Conservation (phyloP, 805 yeast species). For the Kodamaea kaohsiungensis region DNA sequence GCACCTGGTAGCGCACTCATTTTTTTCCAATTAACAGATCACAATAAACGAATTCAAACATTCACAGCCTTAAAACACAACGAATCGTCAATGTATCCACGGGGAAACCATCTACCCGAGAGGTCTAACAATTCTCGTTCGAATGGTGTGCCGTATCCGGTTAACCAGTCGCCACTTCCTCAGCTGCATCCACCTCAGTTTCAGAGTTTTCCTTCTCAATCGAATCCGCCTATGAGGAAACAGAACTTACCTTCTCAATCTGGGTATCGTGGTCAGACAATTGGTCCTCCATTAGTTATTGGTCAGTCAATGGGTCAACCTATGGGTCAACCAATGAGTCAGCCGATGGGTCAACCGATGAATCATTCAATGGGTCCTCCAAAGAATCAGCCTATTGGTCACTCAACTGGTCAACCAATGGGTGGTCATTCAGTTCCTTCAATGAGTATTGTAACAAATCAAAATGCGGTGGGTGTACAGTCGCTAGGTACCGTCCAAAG, state of each 20-base stretch:
- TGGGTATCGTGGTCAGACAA: background rate
- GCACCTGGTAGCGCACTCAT: background rate
- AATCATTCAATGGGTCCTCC: background rate
- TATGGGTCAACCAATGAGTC: background rate
- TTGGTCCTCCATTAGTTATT: background rate
- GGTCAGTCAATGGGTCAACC: background rate
- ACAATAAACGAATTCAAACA: background rate
- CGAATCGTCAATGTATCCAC: background rate
- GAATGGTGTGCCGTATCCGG: background rate
- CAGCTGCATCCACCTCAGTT: background rate
- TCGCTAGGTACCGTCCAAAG: background rate
- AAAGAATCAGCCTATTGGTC: background rate
- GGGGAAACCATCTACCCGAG: background rate
- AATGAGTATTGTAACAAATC: background rate
- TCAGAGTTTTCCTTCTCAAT: background rate
- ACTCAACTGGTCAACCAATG: background rate
- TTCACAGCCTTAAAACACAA: background rate
- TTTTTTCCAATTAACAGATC: conserved; percentile 1
- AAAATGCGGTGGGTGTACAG: background rate
- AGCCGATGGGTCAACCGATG: background rate
- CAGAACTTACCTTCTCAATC: background rate
- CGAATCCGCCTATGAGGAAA: background rate
- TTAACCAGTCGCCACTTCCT: background rate
- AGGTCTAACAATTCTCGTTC: background rate
- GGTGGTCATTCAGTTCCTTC: background rate